Percentiles rank a stretch among this genome's conserved stretches.
Conservation (phyloP, 176 grass and related monocot genomes). For the Chloris gayana region DNA sequence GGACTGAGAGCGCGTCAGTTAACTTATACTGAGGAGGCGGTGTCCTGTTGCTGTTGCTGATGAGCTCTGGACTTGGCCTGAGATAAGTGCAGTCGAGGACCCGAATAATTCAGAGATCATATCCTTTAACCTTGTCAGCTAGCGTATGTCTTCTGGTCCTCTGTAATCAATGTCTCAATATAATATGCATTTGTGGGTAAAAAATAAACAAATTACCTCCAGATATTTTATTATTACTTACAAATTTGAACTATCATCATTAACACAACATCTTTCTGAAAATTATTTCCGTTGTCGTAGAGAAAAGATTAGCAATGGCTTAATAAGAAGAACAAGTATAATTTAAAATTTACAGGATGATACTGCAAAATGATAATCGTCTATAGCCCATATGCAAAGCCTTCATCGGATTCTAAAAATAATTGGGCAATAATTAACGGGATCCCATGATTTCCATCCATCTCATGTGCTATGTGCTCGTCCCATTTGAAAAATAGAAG, state of each 20-base stretch:
- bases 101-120: neutral
- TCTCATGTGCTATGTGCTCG: neutral
- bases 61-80: slow-evolving; percentile 20
- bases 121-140: neutral
- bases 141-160: neutral
- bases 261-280: too few species aligned
- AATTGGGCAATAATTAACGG: neutral
- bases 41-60: slow-evolving; percentile 19
- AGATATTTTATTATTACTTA: too few species aligned
- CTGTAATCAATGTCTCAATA: too few species aligned
- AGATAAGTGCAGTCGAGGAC: neutral
- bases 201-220: too few species aligned
- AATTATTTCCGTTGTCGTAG: too few species aligned
- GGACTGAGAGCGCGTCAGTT: neutral
- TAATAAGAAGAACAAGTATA: too few species aligned
- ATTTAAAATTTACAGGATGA: neutral
- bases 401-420: neutral
- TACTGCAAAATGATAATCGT: neutral
- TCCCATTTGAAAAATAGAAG: neutral
- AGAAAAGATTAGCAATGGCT: too few species aligned
- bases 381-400: neutral
- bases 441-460: neutral
- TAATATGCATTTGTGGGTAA: too few species aligned
- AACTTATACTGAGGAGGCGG: neutral
- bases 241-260: too few species aligned